Evolutionary conservation across 352 stramenopile genomes (phyloP).

Genomic region (Phytopythium litorale): DNA sequence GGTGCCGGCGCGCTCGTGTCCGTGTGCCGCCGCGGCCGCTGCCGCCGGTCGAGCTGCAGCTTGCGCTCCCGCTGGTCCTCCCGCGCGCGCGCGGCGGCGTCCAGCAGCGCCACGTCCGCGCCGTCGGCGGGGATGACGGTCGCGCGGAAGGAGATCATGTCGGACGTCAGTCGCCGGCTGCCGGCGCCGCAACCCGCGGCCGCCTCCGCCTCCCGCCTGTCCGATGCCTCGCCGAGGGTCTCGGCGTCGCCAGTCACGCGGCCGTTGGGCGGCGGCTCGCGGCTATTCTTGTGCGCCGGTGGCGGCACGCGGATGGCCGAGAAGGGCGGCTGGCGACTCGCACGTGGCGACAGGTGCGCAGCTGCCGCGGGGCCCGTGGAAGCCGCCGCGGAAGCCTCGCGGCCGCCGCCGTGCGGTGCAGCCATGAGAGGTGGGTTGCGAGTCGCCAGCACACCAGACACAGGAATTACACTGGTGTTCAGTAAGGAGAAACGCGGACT

Average conservation of each 20-base stretch:
- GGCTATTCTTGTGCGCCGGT: neutral
- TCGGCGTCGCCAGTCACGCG: neutral
- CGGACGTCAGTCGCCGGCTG: constrained; percentile 26
- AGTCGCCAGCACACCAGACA: neutral
- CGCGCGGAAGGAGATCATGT: constrained; percentile 49
- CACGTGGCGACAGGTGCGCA: neutral
- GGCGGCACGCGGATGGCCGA: neutral
- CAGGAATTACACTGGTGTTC: neutral
- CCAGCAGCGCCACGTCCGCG: constrained; percentile 7
- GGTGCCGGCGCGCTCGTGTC: neutral
- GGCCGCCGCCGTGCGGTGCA: neutral
- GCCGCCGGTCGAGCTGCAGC: neutral
- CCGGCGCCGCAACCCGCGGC: neutral
- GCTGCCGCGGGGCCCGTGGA: neutral
- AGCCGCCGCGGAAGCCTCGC: neutral
- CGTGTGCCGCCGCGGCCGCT: constrained; percentile 1
- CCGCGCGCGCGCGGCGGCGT: neutral
- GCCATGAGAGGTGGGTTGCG: neutral
- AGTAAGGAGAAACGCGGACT: neutral
- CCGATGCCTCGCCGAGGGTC: too few species aligned
- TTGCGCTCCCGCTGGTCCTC: neutral
- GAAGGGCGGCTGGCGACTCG: neutral
- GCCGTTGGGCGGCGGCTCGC: neutral
- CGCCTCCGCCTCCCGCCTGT: too few species aligned
- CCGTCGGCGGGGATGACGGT: constrained; percentile 21